Conservation (phyloP, 1,284 basidiomycete genomes). For the Naganishia sp. region DNA sequence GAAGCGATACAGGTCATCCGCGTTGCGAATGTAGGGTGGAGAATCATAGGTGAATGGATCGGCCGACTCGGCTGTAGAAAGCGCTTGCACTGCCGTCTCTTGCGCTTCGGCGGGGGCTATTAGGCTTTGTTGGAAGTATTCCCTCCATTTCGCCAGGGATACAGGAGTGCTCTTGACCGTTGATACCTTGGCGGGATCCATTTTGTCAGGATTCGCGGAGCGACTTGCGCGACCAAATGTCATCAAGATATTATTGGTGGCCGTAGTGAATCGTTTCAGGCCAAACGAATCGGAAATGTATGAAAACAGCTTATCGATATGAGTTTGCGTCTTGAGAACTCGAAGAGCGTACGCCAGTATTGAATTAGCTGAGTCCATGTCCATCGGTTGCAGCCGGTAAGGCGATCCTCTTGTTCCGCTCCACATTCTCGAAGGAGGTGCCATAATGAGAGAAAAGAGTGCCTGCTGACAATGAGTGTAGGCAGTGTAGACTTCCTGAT, state of each 20-base stretch:
- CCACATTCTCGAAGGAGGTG: conserved; percentile 46
- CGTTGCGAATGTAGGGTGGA: conserved; percentile 17
- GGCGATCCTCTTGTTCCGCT: conserved; percentile 32
- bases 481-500: conserved; percentile 43
- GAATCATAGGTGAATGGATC: conserved; percentile 22
- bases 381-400: conserved; percentile 46
- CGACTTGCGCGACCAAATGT: conserved; percentile 7
- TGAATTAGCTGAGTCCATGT: conserved; percentile 40
- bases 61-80: conserved; percentile 3
- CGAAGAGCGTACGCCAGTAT: conserved; percentile 46
- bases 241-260: conserved; percentile 14
- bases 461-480: conserved; percentile 52
- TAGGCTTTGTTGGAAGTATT: conserved; percentile 16
- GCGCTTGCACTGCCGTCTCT: background rate
- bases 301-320: conserved; percentile 39
- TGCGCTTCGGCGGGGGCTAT: background rate
- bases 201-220: too few relatives aligned
- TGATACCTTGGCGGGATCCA: background rate
- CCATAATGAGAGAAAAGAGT: conserved; percentile 48
- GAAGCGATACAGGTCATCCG: conserved; percentile 13
- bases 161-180: background rate
- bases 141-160: conserved; percentile 12
- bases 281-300: conserved; percentile 43
- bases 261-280: conserved; percentile 9
- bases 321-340: conserved; percentile 36